Evolutionary conservation across 1,284 basidiomycete species (phyloP).

Genomic region (Cryptococcus wingfieldii): DNA sequence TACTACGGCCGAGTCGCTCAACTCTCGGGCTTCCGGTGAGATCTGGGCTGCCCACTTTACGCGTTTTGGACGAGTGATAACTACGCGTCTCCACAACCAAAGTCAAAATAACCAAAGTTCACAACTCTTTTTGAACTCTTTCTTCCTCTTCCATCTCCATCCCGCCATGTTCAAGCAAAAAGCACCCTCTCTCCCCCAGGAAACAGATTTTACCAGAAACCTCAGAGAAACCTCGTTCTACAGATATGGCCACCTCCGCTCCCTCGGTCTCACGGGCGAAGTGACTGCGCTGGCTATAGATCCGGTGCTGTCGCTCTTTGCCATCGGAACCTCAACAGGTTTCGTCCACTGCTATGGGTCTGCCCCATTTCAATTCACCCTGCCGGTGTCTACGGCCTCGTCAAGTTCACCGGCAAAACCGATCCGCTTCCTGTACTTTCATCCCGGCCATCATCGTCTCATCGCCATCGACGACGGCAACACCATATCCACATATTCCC

Average conservation of each 20-base stretch:
- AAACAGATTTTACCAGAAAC: constrained; percentile 43
- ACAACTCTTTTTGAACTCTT: not conserved
- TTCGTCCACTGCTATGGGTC: constrained; percentile 44
- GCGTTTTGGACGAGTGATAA: no score
- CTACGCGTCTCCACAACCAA: no score
- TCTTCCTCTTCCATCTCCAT: not conserved
- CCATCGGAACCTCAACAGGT: constrained; percentile 56
- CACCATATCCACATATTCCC: constrained; percentile 38
- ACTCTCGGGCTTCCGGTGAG: not conserved
- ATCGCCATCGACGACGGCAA: constrained; percentile 41
- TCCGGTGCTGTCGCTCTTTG: constrained; percentile 67
- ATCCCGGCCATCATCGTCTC: constrained; percentile 42
- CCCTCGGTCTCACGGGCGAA: constrained; percentile 51
- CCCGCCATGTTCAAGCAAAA: constrained; percentile 44
- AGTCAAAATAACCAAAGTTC: not conserved
- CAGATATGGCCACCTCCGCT: constrained; percentile 45
- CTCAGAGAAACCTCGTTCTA: constrained; percentile 45
- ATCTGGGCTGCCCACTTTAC: no score
- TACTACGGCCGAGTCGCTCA: not conserved
- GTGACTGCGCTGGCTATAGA: constrained; percentile 64
- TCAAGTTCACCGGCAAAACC: constrained; percentile 16
- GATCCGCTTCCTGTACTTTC: constrained; percentile 47
- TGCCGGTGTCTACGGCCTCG: constrained; percentile 31
- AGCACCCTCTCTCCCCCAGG: constrained; percentile 26
- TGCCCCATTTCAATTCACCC: constrained; percentile 41